phyloP scores from a whole-genome alignment of 768 basidiomycete species.

The Termitomyces sp. region DNA sequence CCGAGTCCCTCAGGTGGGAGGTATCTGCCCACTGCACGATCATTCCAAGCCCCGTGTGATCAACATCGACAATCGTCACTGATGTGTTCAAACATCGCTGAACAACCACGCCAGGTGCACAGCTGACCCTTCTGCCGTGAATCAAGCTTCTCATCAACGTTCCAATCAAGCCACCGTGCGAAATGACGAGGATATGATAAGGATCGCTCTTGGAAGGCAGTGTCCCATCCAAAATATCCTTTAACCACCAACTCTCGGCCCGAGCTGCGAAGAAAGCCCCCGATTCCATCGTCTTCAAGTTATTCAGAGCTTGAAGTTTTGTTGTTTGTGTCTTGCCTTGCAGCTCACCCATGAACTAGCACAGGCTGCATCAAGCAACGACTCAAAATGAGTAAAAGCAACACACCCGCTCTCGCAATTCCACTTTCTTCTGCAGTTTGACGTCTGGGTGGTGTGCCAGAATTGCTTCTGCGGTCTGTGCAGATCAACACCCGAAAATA shows the following conservation, averaged over 20 bases:
- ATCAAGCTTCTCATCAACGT: conserved; percentile 49
- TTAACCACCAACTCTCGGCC: conserved; percentile 63
- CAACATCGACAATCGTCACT: conserved; percentile 60
- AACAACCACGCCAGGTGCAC: conserved; percentile 34
- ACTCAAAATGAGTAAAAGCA: not conserved
- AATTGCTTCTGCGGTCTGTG: conserved; percentile 68
- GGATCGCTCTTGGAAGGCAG: conserved; percentile 24
- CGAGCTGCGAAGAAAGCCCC: conserved; percentile 43
- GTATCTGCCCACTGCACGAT: conserved; percentile 56
- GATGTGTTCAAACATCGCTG: conserved; percentile 49
- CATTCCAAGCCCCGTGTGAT: conserved; percentile 32
- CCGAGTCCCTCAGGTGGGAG: conserved; percentile 44
- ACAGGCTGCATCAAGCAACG: not conserved
- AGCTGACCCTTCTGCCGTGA: conserved; percentile 36
- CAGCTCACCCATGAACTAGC: conserved; percentile 34
- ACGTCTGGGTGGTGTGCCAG: conserved; percentile 51
- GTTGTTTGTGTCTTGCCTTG: conserved; percentile 42
- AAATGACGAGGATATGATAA: conserved; percentile 54
- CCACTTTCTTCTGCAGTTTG: conserved; percentile 39
- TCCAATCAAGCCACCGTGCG: conserved; percentile 66
- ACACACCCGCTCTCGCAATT: conserved; percentile 66
- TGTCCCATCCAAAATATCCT: conserved; percentile 33
- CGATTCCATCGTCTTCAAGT: conserved; percentile 35
- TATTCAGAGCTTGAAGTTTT: conserved; percentile 12
- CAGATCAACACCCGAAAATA: conserved; percentile 3